Evolutionary conservation across 345 rosid genomes (phyloP).

Genomic region (Kernera saxatilis): DNA sequence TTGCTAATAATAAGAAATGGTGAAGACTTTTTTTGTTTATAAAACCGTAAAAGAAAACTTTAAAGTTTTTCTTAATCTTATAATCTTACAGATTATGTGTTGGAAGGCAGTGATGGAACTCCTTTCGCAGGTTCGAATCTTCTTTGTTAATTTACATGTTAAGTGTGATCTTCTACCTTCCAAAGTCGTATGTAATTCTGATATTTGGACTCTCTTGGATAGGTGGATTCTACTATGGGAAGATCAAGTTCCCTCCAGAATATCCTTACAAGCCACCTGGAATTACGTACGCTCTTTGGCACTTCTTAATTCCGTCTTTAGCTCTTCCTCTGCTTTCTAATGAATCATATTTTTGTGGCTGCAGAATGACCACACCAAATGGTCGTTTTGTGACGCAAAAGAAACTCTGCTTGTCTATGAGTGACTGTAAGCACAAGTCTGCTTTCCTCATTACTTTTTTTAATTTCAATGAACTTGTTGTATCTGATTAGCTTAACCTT

Average conservation of each 20-base stretch:
- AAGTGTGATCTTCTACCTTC: neutral
- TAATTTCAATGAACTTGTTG: neutral
- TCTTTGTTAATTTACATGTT: slow-evolving; percentile 8
- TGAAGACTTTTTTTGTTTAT: neutral
- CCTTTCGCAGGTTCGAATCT: slow-evolving; percentile 74
- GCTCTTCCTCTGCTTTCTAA: neutral
- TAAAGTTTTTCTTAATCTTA: neutral
- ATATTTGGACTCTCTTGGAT: neutral
- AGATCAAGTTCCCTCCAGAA: slow-evolving; percentile 91
- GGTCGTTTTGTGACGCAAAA: slow-evolving; percentile 91
- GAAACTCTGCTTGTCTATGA: slow-evolving; percentile 96
- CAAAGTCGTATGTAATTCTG: neutral
- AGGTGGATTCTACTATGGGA: slow-evolving; percentile 78
- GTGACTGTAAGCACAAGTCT: slow-evolving; percentile 86
- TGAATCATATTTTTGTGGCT: neutral
- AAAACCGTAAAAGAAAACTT: neutral
- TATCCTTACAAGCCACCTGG: slow-evolving; percentile 98
- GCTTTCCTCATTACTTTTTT: neutral
- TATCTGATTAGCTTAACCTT: neutral
- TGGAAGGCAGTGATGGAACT: slow-evolving; percentile 94
- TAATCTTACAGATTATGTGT: slow-evolving; percentile 63
- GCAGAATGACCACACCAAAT: slow-evolving; percentile 73
- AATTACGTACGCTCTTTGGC: slow-evolving; percentile 53
- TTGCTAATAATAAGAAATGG: too few species aligned
- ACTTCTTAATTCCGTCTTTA: neutral